Conservation (phyloP, 2,329 filamentous ascomycete species). For the Fusarium miscanthi region DNA sequence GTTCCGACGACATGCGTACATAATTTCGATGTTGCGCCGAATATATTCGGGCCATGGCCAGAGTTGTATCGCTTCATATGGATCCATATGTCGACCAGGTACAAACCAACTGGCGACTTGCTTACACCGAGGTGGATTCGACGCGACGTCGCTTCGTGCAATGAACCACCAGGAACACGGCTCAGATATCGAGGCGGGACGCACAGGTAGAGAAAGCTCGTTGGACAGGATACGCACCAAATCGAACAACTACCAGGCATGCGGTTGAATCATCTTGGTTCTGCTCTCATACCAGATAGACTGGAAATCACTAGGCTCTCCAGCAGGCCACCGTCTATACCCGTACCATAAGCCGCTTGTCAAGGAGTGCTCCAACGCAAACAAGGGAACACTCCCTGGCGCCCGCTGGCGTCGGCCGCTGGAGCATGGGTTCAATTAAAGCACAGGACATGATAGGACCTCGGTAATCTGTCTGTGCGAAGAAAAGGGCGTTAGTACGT, state of each 20-base stretch:
- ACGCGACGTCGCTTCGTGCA: slow-evolving; percentile 1
- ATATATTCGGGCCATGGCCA: slow-evolving; percentile 11
- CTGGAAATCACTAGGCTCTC: slow-evolving; percentile 25
- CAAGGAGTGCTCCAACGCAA: not conserved
- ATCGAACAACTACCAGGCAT: not conserved
- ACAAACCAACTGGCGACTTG: not conserved
- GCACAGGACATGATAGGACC: slow-evolving; percentile 20
- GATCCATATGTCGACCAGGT: not conserved
- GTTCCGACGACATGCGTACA: not conserved
- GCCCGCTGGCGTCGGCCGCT: slow-evolving; percentile 37
- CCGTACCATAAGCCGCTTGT: slow-evolving; percentile 24
- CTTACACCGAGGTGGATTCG: slow-evolving; percentile 21
- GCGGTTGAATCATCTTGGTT: slow-evolving; percentile 6
- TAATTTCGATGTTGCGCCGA: not conserved
- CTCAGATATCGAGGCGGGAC: not conserved
- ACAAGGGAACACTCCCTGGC: slow-evolving; percentile 13
- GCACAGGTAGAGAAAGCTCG: not conserved
- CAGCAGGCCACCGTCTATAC: slow-evolving; percentile 15
- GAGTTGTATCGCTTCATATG: slow-evolving; percentile 2
- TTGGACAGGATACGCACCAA: slow-evolving; percentile 3
- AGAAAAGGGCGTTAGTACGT: slow-evolving; percentile 10
- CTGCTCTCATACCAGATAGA: slow-evolving; percentile 30
- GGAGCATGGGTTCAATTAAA: slow-evolving; percentile 21
- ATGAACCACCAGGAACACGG: slow-evolving; percentile 13
- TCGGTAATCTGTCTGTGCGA: slow-evolving; percentile 35